These are phyloP conservation scores for Saccharomycopsis sp. DNA, from an alignment of 805 yeast genomes.

Conservation along the genomic window DNA sequence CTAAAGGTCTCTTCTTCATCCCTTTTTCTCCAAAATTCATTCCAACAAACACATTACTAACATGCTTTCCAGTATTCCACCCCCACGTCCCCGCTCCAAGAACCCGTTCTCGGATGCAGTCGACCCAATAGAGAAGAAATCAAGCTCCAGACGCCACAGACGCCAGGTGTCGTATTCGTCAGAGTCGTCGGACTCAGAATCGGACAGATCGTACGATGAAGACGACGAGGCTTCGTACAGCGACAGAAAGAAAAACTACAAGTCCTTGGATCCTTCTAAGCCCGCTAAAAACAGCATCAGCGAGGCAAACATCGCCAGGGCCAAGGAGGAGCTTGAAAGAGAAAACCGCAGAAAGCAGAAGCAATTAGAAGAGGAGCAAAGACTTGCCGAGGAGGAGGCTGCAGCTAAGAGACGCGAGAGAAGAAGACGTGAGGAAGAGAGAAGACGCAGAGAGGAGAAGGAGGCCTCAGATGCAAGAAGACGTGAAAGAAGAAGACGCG, in stretches of 20 bases:
- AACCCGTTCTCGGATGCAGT: conserved; percentile 20
- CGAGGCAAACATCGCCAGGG: conserved; percentile 5
- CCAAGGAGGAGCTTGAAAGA: conserved; percentile 6
- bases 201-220: background rate
- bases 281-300: background rate
- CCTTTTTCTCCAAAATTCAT: background rate
- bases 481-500: conserved; percentile 10
- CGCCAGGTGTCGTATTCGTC: conserved; percentile 4
- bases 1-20: background rate
- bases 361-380: conserved; percentile 5
- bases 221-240: conserved; percentile 1
- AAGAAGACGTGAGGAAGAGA: conserved; percentile 15
- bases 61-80: conserved; percentile 8
- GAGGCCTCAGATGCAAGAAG: background rate
- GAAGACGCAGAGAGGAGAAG: conserved; percentile 3
- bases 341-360: conserved; percentile 9
- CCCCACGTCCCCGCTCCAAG: conserved; percentile 19
- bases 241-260: background rate
- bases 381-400: background rate
- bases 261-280: background rate
- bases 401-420: conserved; percentile 11
- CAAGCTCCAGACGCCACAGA: background rate
- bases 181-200: conserved; percentile 6
- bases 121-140: background rate
- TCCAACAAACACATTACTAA: conserved; percentile 4